Evolutionary conservation across 2,329 filamentous ascomycete species (phyloP), one percentile per base, ranked within the genome.

Genomic region (Fusarium tuaranense): DNA sequence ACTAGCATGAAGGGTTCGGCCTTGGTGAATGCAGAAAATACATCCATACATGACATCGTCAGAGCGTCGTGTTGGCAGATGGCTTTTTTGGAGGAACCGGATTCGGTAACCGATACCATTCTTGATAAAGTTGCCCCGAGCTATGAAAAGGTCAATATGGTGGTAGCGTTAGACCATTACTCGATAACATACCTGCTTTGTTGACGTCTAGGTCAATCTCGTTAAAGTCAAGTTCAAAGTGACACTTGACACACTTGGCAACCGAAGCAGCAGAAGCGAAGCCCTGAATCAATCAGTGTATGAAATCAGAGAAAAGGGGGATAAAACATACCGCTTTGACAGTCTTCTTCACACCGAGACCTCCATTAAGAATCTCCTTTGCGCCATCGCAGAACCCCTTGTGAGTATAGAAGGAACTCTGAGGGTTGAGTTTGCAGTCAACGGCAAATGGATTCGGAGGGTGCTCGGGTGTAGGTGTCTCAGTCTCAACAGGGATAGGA

Each of bases 351-450:
- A 90, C 84, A 8, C 88, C 88, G 5, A 85, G 78, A 3, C 84
- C 85, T 1, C 88, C 88, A 39, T 82, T 82, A 32, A 86, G 79
- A 2, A 87, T 84, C 18, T 88, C 87, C 57, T 85, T 86, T 8
- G 88, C 88, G 1, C 88, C 88, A 22, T 86, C 84, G 51, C 89
- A 91, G 73, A 90, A 89, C 2, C 88, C 88, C 65, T 88, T 89
- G 41, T 87, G 81, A 12, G 86, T 80, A 60, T 87, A 86, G 71
- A 89, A 90, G 0, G 88, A 89, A 72, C 87, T 88, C 12, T 80
- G 71, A 3, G 77, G 70, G 12, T 80, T 84, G 39, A 90, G 88
- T 7, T 75, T 83, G 72, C 84, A 86, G 55, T 87, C 85, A 27
- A 76, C 38, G 4, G 64, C 71, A 64, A 69, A 72, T 2, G 78